These are phyloP conservation scores for Anthracocystis walkeri DNA, from an alignment of 1,284 basidiomycete genomes.

Conservation along the genomic window DNA sequence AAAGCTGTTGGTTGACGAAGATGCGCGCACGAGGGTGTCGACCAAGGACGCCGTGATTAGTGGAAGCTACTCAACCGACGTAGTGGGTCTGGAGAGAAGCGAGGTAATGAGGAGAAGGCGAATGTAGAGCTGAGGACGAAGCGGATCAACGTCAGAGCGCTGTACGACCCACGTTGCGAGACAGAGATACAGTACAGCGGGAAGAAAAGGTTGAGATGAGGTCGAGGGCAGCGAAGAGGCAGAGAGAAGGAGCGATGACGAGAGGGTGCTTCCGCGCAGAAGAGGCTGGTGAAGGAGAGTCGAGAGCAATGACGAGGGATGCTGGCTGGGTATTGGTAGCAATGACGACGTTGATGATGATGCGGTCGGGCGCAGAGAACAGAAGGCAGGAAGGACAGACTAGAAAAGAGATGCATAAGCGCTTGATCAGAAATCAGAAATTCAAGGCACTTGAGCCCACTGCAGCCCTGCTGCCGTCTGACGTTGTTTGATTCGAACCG, in stretches of 20 bases:
- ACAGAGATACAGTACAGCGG: background rate
- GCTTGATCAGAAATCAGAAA: no score
- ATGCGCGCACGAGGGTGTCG: no score
- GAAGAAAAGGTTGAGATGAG: constrained; percentile 1
- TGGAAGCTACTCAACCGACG: no score
- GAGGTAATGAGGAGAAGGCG: no score
- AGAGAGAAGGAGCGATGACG: constrained; percentile 1
- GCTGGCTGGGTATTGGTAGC: constrained; percentile 1
- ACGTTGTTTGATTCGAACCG: background rate
- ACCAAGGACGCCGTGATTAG: background rate
- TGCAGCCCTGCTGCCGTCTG: background rate
- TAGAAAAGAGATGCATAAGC: no score
- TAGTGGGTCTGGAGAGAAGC: no score
- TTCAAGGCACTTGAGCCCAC: constrained; percentile 1
- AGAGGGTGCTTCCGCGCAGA: constrained; percentile 1
- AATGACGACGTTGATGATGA: constrained; percentile 12
- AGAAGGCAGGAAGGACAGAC: no score
- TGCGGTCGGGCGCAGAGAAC: background rate
- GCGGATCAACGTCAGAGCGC: constrained; percentile 26
- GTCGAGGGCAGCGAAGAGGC: background rate
- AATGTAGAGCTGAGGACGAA: constrained; percentile 1
- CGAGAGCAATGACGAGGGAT: constrained; percentile 1
- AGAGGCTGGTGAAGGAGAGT: background rate
- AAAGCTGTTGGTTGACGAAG: background rate
- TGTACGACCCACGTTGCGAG: background rate